Evolutionary conservation across 345 rosid species (phyloP), one percentile per base, ranked within the genome.

Genomic region (Isatis tinctoria): DNA sequence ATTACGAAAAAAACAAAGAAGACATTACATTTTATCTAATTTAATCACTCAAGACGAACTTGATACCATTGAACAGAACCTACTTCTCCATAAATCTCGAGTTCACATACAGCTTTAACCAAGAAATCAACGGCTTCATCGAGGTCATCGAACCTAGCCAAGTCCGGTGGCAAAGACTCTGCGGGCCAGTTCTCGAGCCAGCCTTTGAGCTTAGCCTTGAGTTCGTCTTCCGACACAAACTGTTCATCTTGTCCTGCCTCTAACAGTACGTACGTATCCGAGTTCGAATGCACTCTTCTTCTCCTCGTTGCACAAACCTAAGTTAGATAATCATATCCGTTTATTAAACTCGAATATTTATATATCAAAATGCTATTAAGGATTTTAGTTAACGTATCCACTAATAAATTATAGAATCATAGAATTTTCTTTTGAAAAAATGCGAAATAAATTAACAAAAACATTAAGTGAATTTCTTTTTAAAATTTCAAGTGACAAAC

Each of bases 61-160:
- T 92, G 84, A 20, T 85, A 90, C 98, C 96, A 92, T 52, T 92
- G 96, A 65, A 92, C 85, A 28, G 92, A 79, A 54, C 98, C 92
- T 9, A 84, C 90, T 59, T 87, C 90, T 26, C 94, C 98, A 44
- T 88, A 86, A 60, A 92, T 85, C 60, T 89, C 89, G 44, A 89
- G 91, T 73, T 91, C 98, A 71, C 97, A 89, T 1, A 86, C 95
- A 39, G 89, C 82, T 47, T 78, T 83, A 33, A 94, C 78, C 64
- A 91, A 78, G 82, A 80, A 91, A 27, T 88, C 78, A 59, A 88
- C 93, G 3, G 95, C 96, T 43, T 84, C 97, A 26, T 91, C 93
- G 1, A 87, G 45, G 56, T 74, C 79, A 54, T 76, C 82, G 26
- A 85, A 94, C 78, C 84, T 83, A 33, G 96, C 89, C 24, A 94